Percentiles rank a stretch among this genome's conserved stretches.
Evolutionary conservation across 306 rosid species (phyloP).

Genomic region (Arachis stenosperma): DNA sequence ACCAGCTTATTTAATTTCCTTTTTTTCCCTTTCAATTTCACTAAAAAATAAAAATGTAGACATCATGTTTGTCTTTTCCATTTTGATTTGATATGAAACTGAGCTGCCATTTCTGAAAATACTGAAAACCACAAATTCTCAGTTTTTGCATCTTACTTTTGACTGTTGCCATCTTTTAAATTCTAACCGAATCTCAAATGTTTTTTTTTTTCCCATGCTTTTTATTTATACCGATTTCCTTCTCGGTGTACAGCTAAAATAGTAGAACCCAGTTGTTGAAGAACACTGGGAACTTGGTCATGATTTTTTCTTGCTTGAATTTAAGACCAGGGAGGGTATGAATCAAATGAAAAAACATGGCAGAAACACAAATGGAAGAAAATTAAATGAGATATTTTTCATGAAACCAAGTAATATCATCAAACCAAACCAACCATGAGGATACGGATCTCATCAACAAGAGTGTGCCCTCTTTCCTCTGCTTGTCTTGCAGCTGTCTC

Average conservation of each 20-base stretch:
- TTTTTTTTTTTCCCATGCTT: not conserved
- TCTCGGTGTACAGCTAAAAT: not conserved
- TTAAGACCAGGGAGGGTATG: not conserved
- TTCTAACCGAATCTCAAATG: not conserved
- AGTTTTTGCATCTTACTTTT: not conserved
- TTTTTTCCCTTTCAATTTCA: not conserved
- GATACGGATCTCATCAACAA: constrained; percentile 87
- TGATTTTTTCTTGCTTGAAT: not conserved
- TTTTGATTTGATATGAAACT: not conserved
- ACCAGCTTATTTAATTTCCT: not conserved
- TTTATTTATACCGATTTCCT: not conserved
- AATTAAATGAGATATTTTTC: not conserved
- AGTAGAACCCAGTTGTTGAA: not conserved
- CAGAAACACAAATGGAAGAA: not conserved
- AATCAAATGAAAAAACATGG: not conserved
- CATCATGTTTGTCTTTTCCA: not conserved
- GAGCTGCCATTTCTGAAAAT: not conserved
- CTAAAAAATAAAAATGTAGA: not conserved
- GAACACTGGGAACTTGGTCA: not conserved
- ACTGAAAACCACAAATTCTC: not conserved
- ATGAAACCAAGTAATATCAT: constrained; percentile 2
- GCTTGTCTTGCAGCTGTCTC: constrained; percentile 96
- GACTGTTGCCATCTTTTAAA: not conserved
- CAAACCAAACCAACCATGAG: constrained; percentile 75
- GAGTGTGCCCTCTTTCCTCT: constrained; percentile 83